These are phyloP conservation scores for Penicillium longicatenatum DNA, from an alignment of 495 filamentous ascomycete genomes.

Conservation along the genomic window DNA sequence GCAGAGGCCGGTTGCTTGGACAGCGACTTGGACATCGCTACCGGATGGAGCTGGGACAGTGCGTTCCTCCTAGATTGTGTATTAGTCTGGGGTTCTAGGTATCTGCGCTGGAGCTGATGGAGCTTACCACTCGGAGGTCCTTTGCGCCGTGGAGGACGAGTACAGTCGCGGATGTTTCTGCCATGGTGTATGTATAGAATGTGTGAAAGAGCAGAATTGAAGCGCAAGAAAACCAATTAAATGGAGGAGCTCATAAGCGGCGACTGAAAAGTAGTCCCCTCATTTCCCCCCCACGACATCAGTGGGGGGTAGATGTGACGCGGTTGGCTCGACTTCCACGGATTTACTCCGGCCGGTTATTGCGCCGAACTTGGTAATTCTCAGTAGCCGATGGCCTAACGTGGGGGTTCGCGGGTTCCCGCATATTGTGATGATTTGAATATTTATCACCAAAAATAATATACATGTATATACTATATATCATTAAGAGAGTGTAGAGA, in stretches of 20 bases:
- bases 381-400: slow-evolving; percentile 36
- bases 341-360: slow-evolving; percentile 38
- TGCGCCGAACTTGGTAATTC: slow-evolving; percentile 16
- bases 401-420: slow-evolving; percentile 9
- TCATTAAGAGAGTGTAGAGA: not conserved
- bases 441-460: too few relatives aligned
- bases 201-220: not conserved
- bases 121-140: slow-evolving; percentile 64
- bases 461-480: too few relatives aligned
- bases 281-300: slow-evolving; percentile 1
- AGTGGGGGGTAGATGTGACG: slow-evolving; percentile 5
- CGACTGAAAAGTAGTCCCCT: slow-evolving; percentile 1
- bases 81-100: not conserved
- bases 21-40: slow-evolving; percentile 70
- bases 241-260: slow-evolving; percentile 6
- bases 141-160: slow-evolving; percentile 71
- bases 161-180: slow-evolving; percentile 47
- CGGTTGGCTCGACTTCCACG: slow-evolving; percentile 16
- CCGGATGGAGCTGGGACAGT: slow-evolving; percentile 42
- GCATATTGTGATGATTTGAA: not conserved
- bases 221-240: not conserved
- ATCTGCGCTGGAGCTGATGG: not conserved
- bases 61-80: slow-evolving; percentile 42
- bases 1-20: slow-evolving; percentile 77
- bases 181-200: slow-evolving; percentile 18